Evolutionary conservation across 352 stramenopile species (phyloP).

Genomic region (Aphanomyces stellatus): DNA sequence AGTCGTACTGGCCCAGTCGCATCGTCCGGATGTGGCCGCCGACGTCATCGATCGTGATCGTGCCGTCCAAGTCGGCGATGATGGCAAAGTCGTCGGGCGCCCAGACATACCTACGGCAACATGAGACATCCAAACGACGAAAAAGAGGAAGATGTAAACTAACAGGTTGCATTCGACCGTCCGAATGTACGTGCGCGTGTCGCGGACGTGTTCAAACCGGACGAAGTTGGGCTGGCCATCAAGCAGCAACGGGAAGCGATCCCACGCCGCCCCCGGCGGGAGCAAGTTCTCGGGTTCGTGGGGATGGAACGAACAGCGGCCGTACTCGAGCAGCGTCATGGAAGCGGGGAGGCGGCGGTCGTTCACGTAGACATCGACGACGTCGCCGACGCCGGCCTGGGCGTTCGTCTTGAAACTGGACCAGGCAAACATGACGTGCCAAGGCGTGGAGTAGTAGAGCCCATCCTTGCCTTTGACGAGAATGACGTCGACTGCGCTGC

Average conservation of each 20-base stretch:
- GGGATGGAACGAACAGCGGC: constrained; percentile 1
- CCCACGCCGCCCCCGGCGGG: background rate
- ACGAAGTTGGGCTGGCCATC: constrained; percentile 26
- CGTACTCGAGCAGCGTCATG: constrained; percentile 20
- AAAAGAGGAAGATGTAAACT: background rate
- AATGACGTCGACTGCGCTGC: constrained; percentile 21
- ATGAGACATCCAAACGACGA: background rate
- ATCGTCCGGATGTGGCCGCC: constrained; percentile 21
- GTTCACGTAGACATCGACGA: constrained; percentile 21
- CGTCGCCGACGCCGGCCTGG: constrained; percentile 17
- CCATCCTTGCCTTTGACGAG: constrained; percentile 5
- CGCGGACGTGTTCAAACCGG: constrained; percentile 71
- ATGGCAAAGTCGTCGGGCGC: constrained; percentile 18
- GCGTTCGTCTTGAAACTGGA: constrained; percentile 18
- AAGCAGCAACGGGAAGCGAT: background rate
- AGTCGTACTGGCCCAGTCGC: constrained; percentile 20
- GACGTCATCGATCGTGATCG: constrained; percentile 21
- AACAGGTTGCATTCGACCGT: constrained; percentile 68
- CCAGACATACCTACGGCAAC: constrained; percentile 18
- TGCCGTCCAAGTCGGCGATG: constrained; percentile 20
- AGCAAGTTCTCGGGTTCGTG: background rate
- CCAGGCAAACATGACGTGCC: constrained; percentile 22
- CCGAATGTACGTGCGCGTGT: constrained; percentile 52
- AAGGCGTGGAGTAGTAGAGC: constrained; percentile 9
- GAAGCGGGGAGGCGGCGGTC: background rate